Evolutionary conservation across 2,329 filamentous ascomycete genomes (phyloP).

Genomic region (Ascochyta rabiei): DNA sequence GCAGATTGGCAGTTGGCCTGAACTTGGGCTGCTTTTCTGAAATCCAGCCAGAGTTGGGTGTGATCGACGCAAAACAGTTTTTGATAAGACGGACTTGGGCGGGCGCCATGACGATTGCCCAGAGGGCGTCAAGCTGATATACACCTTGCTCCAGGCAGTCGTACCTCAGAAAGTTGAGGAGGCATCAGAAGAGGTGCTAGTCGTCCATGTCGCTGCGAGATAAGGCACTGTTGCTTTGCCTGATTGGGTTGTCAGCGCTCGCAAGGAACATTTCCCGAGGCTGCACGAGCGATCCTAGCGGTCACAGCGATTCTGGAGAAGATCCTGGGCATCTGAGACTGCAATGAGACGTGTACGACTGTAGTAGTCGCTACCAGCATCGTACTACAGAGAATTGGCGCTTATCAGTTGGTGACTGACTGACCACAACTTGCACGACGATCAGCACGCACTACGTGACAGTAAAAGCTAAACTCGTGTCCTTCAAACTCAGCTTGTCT

Average conservation of each 20-base stretch:
- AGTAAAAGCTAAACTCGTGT: neutral
- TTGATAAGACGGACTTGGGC: neutral
- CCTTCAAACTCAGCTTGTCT: neutral
- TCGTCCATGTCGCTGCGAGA: conserved; percentile 47
- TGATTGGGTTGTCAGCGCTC: conserved; percentile 24
- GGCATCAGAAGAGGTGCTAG: neutral
- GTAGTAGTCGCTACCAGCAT: neutral
- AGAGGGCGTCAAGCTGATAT: conserved; percentile 1
- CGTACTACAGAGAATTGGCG: conserved; percentile 1
- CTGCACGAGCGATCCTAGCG: neutral
- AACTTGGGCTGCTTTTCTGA: neutral
- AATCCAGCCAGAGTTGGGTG: neutral
- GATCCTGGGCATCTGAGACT: neutral
- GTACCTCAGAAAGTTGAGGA: neutral
- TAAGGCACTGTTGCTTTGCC: conserved; percentile 28
- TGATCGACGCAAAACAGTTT: neutral
- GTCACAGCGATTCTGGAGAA: neutral
- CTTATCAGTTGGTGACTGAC: conserved; percentile 1
- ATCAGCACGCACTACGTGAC: conserved; percentile 1
- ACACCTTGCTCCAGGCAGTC: neutral
- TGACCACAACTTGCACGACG: conserved; percentile 3
- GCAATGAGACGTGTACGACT: conserved; percentile 1
- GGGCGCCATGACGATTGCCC: conserved; percentile 15
- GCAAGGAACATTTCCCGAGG: conserved; percentile 12
- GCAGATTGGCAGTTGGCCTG: no score